A percentile compares a stretch with the other conserved stretches of the same genome.
phyloP scores from a whole-genome alignment of 805 yeast species.

The Nakazawaea wyomingensis region DNA sequence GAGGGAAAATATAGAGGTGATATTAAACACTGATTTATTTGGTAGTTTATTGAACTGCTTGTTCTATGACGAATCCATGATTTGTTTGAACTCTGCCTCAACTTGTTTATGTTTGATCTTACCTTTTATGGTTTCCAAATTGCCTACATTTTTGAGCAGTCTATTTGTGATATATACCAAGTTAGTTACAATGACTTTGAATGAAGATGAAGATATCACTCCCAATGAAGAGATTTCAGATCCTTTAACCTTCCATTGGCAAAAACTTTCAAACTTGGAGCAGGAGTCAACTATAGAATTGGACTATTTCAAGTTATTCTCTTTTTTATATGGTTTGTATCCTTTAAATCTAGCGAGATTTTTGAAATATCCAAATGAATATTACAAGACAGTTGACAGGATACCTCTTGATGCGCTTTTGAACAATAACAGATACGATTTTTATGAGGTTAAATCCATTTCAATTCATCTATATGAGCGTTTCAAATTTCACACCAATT shows the following conservation, averaged over 20 bases:
- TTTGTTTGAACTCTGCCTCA: conserved; percentile 32
- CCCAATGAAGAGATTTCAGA: conserved; percentile 2
- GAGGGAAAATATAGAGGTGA: conserved; percentile 20
- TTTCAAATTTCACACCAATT: conserved; percentile 45
- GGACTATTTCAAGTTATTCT: conserved; percentile 28
- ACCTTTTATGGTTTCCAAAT: conserved; percentile 38
- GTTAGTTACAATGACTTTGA: conserved; percentile 30
- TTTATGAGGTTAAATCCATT: conserved; percentile 26
- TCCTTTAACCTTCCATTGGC: conserved; percentile 1
- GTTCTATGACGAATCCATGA: conserved; percentile 35
- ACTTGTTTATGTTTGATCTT: conserved; percentile 28
- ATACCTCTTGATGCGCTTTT: not conserved
- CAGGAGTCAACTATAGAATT: not conserved
- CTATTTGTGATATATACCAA: conserved; percentile 41
- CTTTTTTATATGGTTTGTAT: conserved; percentile 51
- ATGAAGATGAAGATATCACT: conserved; percentile 11
- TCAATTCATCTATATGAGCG: conserved; percentile 26
- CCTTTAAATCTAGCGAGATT: conserved; percentile 45
- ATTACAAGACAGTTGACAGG: conserved; percentile 15
- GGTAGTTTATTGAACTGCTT: conserved; percentile 32
- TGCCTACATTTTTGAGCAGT: conserved; percentile 31
- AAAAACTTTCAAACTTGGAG: not conserved
- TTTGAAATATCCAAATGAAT: conserved; percentile 34
- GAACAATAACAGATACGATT: conserved; percentile 20
- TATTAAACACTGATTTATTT: conserved; percentile 32